Conservation (phyloP, 768 basidiomycete genomes). For the Rhizopogon vulgaris region DNA sequence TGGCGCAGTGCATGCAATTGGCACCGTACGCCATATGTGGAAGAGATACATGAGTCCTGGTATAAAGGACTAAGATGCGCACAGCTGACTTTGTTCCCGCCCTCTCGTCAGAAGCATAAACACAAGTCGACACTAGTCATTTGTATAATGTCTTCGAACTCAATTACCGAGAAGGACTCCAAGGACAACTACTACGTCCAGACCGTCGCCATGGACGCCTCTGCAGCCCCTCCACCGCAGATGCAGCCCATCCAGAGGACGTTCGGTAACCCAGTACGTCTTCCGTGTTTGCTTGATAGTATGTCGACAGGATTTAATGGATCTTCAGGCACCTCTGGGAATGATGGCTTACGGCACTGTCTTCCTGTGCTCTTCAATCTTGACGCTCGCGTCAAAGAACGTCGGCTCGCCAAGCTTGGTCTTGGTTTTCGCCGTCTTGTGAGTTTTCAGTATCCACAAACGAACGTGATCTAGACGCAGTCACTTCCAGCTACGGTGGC, state of each 20-base stretch:
- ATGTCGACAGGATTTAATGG: background rate
- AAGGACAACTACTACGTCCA: constrained; percentile 22
- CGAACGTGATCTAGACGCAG: background rate
- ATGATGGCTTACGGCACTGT: constrained; percentile 25
- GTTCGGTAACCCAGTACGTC: constrained; percentile 18
- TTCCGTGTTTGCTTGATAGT: background rate
- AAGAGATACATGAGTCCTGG: background rate
- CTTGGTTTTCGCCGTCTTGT: constrained; percentile 24
- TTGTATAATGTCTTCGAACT: constrained; percentile 15
- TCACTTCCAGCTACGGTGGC: constrained; percentile 19
- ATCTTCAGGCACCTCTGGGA: constrained; percentile 18
- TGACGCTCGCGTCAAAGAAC: constrained; percentile 16
- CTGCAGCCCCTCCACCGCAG: constrained; percentile 9
- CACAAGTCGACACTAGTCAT: background rate
- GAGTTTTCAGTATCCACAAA: background rate
- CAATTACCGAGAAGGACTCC: constrained; percentile 15
- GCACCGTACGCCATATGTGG: background rate
- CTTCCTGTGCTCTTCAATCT: constrained; percentile 22
- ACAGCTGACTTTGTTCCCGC: background rate
- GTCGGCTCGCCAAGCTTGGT: constrained; percentile 19
- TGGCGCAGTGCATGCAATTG: background rate
- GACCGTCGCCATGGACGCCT: constrained; percentile 15
- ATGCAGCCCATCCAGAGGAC: constrained; percentile 23
- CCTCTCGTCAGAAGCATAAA: constrained; percentile 1
- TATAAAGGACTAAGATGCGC: constrained; percentile 13